phyloP scores from a whole-genome alignment of 768 basidiomycete genomes.

The Rhodotorula graminis region DNA sequence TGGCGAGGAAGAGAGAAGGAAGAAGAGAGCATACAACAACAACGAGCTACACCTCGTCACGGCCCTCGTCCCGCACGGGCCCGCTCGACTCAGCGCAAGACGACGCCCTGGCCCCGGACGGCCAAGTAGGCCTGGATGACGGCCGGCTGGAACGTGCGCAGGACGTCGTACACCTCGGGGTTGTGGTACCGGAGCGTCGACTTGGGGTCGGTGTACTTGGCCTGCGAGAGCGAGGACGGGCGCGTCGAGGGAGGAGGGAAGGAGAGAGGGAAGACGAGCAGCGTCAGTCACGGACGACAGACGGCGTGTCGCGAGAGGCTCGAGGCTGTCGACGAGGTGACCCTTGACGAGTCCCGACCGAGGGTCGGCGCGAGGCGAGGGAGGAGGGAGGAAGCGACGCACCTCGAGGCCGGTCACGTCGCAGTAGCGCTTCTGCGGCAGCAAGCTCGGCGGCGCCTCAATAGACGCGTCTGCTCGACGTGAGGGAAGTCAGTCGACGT shows the following conservation, averaged over 20 bases:
- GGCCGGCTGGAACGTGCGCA: conserved; percentile 43
- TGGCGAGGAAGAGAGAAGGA: too few species aligned
- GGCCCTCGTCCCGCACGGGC: too few species aligned
- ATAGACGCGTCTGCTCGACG: not conserved
- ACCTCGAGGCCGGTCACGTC: not conserved
- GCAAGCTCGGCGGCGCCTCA: not conserved
- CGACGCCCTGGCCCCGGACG: conserved; percentile 26
- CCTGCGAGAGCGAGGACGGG: conserved; percentile 25
- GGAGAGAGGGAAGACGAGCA: not conserved
- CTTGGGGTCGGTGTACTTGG: conserved; percentile 48
- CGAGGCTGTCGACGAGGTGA: too few species aligned
- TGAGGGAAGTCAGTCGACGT: too few species aligned
- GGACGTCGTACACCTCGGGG: conserved; percentile 49
- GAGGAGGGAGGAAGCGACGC: not conserved
- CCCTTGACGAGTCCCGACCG: too few species aligned
- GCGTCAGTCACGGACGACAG: not conserved
- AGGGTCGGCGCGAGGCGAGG: too few species aligned
- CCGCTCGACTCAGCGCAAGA: conserved; percentile 6
- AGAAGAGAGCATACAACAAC: too few species aligned
- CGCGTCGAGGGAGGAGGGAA: conserved; percentile 45
- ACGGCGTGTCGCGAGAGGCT: too few species aligned
- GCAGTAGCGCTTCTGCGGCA: conserved; percentile 1
- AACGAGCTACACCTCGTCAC: too few species aligned
- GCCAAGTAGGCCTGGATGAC: conserved; percentile 37
- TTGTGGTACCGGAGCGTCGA: conserved; percentile 49